These are phyloP conservation scores for Ascochyta clinopodiicola DNA, from an alignment of 2,329 filamentous ascomycete genomes.

Conservation along the genomic window DNA sequence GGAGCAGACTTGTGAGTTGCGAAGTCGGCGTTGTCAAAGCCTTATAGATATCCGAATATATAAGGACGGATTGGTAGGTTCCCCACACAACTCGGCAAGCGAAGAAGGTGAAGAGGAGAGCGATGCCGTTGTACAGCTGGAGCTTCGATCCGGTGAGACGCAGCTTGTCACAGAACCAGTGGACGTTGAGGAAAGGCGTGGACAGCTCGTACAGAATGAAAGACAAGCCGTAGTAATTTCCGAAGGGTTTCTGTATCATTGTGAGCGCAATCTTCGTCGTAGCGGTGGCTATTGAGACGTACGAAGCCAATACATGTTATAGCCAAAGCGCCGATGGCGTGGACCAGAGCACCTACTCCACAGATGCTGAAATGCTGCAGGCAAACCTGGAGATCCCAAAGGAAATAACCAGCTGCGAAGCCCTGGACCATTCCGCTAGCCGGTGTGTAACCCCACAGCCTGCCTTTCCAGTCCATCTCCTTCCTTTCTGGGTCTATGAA, in stretches of 20 bases:
- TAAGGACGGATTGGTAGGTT: slow-evolving; percentile 69
- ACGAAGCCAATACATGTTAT: slow-evolving; percentile 83
- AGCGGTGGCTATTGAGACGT: slow-evolving; percentile 45
- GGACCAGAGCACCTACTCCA: slow-evolving; percentile 74
- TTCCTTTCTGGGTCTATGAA: slow-evolving; percentile 68
- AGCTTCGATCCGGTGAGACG: slow-evolving; percentile 74
- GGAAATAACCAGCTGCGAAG: slow-evolving; percentile 79
- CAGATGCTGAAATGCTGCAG: slow-evolving; percentile 72
- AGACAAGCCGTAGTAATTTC: slow-evolving; percentile 80
- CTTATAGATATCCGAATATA: slow-evolving; percentile 71
- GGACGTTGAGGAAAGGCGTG: slow-evolving; percentile 82
- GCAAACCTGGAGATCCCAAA: slow-evolving; percentile 80
- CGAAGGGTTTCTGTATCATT: slow-evolving; percentile 71
- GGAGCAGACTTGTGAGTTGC: slow-evolving; percentile 19
- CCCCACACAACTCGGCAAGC: slow-evolving; percentile 78
- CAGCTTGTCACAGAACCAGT: slow-evolving; percentile 91
- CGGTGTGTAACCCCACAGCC: slow-evolving; percentile 80
- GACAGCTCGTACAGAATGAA: slow-evolving; percentile 89
- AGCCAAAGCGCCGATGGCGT: slow-evolving; percentile 73
- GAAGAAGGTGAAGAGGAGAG: slow-evolving; percentile 76
- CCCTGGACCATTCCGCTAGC: slow-evolving; percentile 76
- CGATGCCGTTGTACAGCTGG: slow-evolving; percentile 79
- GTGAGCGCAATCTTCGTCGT: slow-evolving; percentile 19
- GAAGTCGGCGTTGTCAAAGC: slow-evolving; percentile 40
- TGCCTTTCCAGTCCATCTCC: slow-evolving; percentile 70